Percentiles rank a stretch among this genome's conserved stretches.
Evolutionary conservation across 305 asterid species (phyloP).

Genomic region (Fraxinus albicans): DNA sequence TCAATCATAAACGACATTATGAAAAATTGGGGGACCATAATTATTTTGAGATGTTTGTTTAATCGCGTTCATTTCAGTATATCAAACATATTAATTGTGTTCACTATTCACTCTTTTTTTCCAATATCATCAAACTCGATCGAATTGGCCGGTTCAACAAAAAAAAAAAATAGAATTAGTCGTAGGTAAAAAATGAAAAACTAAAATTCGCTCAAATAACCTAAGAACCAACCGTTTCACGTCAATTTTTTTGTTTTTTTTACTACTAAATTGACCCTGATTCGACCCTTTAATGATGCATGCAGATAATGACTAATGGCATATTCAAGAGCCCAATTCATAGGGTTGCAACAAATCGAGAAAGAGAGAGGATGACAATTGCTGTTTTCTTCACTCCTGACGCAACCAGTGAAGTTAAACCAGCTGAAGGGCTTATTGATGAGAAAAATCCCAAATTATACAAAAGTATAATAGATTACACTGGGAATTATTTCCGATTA

Average conservation of each 20-base stretch:
- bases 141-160: not conserved
- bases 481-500: constrained; percentile 7
- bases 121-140: not conserved
- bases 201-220: not conserved
- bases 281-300: not conserved
- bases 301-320: constrained; percentile 40
- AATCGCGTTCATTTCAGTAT: too few species aligned
- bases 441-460: constrained; percentile 28
- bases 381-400: constrained; percentile 33
- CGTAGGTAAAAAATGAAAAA: not conserved
- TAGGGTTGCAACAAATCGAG: constrained; percentile 33
- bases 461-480: constrained; percentile 25
- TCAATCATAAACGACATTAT: too few species aligned
- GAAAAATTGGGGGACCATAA: too few species aligned
- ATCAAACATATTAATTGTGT: too few species aligned
- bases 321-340: constrained; percentile 37
- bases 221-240: not conserved
- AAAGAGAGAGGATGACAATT: constrained; percentile 25
- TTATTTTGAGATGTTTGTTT: too few species aligned
- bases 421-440: constrained; percentile 31
- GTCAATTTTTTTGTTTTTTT: too few species aligned
- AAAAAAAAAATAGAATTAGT: not conserved
- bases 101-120: not conserved
- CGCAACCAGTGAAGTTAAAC: constrained; percentile 19
- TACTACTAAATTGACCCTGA: too few species aligned